Evolutionary conservation across 495 filamentous ascomycete genomes (phyloP).

Genomic region (Neurospora sp.): DNA sequence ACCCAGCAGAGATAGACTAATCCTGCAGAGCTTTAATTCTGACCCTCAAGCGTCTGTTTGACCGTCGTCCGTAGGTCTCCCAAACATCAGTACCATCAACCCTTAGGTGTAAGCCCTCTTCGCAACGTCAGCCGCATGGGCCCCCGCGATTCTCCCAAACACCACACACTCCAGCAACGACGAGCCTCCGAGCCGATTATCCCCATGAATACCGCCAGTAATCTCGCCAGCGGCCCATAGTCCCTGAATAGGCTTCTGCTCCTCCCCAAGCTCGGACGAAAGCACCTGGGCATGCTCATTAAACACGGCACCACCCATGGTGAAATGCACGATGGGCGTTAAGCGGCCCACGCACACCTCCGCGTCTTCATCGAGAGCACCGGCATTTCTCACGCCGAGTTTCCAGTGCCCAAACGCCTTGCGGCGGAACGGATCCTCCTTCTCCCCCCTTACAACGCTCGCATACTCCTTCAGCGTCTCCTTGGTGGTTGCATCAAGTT

Average conservation of each 20-base stretch:
- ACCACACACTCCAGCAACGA: conserved; percentile 48
- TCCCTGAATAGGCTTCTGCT: conserved; percentile 28
- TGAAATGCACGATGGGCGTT: conserved; percentile 52
- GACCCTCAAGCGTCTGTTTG: background rate
- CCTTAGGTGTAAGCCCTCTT: background rate
- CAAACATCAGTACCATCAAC: background rate
- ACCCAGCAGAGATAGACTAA: background rate
- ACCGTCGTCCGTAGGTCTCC: background rate
- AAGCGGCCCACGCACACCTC: conserved; percentile 45
- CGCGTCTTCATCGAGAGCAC: conserved; percentile 28
- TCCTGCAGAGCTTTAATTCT: background rate
- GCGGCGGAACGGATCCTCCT: conserved; percentile 32
- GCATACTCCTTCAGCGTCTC: conserved; percentile 39
- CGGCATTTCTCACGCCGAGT: conserved; percentile 16
- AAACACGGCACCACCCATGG: conserved; percentile 46
- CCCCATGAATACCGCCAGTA: conserved; percentile 46
- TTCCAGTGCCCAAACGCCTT: conserved; percentile 44
- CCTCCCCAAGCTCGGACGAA: conserved; percentile 13
- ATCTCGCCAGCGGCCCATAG: conserved; percentile 47
- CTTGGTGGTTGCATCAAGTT: conserved; percentile 31
- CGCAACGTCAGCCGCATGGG: conserved; percentile 2
- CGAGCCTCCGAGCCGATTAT: conserved; percentile 43
- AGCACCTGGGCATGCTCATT: conserved; percentile 34
- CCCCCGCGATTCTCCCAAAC: conserved; percentile 48
- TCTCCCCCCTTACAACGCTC: conserved; percentile 22